Evolutionary conservation across 2,329 filamentous ascomycete genomes (phyloP).

Genomic region (Penicillium sp.): DNA sequence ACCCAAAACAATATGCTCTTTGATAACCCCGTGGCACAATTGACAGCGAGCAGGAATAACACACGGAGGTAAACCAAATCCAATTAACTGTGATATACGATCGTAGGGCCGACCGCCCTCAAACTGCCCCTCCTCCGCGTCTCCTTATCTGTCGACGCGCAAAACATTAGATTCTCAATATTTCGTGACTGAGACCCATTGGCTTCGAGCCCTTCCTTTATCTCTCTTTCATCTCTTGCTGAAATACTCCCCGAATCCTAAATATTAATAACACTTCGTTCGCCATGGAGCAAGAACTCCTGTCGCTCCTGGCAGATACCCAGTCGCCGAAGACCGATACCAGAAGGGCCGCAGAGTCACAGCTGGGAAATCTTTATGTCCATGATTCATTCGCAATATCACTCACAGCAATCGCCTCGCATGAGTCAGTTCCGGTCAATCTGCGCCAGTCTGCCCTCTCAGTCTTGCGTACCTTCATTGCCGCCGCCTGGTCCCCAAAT

Average conservation of each 20-base stretch:
- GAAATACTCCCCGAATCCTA: background rate
- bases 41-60: background rate
- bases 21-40: background rate
- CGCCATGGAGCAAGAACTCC: slow-evolving; percentile 86
- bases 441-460: slow-evolving; percentile 82
- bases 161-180: slow-evolving; percentile 9
- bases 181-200: background rate
- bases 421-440: slow-evolving; percentile 68
- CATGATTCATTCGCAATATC: slow-evolving; percentile 72
- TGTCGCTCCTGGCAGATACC: slow-evolving; percentile 81
- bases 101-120: slow-evolving; percentile 12
- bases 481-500: slow-evolving; percentile 76
- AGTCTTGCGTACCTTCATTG: slow-evolving; percentile 76
- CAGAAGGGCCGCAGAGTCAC: slow-evolving; percentile 81
- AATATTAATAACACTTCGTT: slow-evolving; percentile 7
- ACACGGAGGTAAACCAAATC: background rate
- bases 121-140: slow-evolving; percentile 16
- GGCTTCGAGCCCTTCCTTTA: background rate
- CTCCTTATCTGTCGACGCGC: slow-evolving; percentile 18
- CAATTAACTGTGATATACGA: too few relatives aligned
- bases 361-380: slow-evolving; percentile 68
- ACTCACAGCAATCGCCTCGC: slow-evolving; percentile 75
- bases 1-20: background rate
- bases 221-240: background rate
- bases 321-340: slow-evolving; percentile 72